phyloP scores from a whole-genome alignment of 2,329 filamentous ascomycete genomes.

The Fusarium sp. region DNA sequence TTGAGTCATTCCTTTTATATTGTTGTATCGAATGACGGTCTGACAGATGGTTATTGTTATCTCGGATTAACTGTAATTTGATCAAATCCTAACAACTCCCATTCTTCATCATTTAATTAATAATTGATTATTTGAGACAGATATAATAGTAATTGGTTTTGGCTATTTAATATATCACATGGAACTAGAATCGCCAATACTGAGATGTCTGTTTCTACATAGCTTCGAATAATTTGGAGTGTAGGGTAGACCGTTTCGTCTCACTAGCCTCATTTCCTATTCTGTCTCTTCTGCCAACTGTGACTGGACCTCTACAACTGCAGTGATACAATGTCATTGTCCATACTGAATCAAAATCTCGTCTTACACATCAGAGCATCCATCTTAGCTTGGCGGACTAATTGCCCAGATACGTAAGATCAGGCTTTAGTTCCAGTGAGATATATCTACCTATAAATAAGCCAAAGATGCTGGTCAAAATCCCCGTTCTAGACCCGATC shows the following conservation, averaged over 20 bases:
- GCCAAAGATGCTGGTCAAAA: conserved; percentile 16
- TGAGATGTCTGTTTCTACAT: neutral
- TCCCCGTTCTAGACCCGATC: conserved; percentile 29
- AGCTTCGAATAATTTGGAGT: neutral
- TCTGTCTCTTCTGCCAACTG: neutral
- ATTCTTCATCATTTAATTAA: too few relatives aligned
- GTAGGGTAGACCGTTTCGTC: conserved; percentile 1
- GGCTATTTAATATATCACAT: too few relatives aligned
- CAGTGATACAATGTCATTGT: neutral
- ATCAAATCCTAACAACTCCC: neutral
- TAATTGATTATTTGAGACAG: too few relatives aligned
- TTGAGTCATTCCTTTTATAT: too few relatives aligned
- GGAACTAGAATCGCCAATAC: too few relatives aligned
- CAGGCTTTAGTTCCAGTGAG: neutral
- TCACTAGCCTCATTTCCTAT: neutral
- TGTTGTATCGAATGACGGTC: neutral
- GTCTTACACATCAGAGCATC: neutral
- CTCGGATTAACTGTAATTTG: neutral
- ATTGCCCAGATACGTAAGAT: conserved; percentile 20
- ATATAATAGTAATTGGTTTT: too few relatives aligned
- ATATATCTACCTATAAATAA: conserved; percentile 19
- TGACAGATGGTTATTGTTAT: too few relatives aligned
- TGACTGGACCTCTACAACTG: conserved; percentile 12
- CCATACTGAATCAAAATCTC: neutral
- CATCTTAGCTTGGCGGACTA: conserved; percentile 9